Evolutionary conservation across 164 flowering plant genomes (phyloP), one percentile per base, ranked within the genome.

Genomic region (Aristolochia californica): DNA sequence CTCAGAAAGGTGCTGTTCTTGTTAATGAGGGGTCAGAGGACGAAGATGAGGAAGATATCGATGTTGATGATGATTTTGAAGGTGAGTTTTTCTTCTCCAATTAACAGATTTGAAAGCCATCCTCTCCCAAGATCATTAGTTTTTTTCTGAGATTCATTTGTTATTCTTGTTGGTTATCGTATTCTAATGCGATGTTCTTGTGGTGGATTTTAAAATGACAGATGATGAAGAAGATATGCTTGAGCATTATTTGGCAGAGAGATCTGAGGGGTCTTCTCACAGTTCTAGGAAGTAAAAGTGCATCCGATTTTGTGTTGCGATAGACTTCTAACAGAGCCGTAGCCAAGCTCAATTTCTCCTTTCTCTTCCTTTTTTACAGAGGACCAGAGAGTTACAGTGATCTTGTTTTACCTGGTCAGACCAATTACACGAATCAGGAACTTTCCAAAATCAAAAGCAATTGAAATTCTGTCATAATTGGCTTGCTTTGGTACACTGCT

Each of bases 181-280:
- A 7, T 28, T 28, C 34, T 2, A 28, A 34, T 34, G 40, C 10
- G 40, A 34, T 34, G 34, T 34, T 3, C 2, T 22, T n/a, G 28
- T 45, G 17, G 11, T 59, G 28, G 24, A 43, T 30, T 45, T 5
- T 63, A 45, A 15, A 21, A 26, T 58, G 55, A 64, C 88, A 84
- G 99, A 80, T 81, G 99, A 89, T 70, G 99, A 93, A 76, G 96
- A 88, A 22, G 97, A 89, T 64, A 87, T 93, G 97, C 87, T 93
- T 26, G 95, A 93, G 76, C 97, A 89, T 69, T 89, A 85, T 71
- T 65, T 93, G 73, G 93, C 95, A 16, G 91, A 88, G 72, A 79
- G 77, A 64, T 59, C 84, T 14, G 95, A 85, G 49, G 53, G 74
- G 23, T 75, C 78, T 12, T 23, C 83, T 25, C 81, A 80, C 10